Evolutionary conservation across 495 filamentous ascomycete species (phyloP).

Genomic region (Xylaria flabelliformis): DNA sequence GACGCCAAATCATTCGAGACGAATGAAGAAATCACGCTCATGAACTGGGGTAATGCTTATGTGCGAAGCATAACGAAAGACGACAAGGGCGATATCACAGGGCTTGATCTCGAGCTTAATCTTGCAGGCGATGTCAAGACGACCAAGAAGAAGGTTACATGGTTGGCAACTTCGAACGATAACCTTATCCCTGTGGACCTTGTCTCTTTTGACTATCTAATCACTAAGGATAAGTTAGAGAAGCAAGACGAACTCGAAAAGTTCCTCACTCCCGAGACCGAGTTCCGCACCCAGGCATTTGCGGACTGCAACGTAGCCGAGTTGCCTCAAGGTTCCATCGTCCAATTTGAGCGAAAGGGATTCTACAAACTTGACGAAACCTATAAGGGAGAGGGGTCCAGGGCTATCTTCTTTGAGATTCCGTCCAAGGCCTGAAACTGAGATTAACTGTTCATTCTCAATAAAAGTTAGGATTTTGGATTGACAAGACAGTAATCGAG

Average conservation of each 20-base stretch:
- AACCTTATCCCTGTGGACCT: constrained; percentile 69
- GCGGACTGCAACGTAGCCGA: constrained; percentile 78
- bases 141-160: constrained; percentile 81
- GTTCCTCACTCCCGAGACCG: constrained; percentile 71
- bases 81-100: constrained; percentile 57
- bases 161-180: constrained; percentile 71
- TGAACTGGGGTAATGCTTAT: constrained; percentile 87
- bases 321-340: constrained; percentile 72
- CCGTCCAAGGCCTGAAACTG: constrained; percentile 40
- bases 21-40: constrained; percentile 84
- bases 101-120: constrained; percentile 74
- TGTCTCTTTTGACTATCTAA: constrained; percentile 79
- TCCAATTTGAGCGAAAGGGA: constrained; percentile 86
- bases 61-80: constrained; percentile 70
- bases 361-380: constrained; percentile 72
- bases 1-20: constrained; percentile 74
- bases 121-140: constrained; percentile 83
- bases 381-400: constrained; percentile 47
- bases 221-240: constrained; percentile 80
- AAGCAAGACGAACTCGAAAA: constrained; percentile 76
- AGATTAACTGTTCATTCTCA: not conserved
- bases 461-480: too few relatives aligned
- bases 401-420: constrained; percentile 71
- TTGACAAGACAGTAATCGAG: too few relatives aligned
- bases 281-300: constrained; percentile 66